Evolutionary conservation across 208 protist genomes (phyloP).

Genomic region (Leptomonas seymouri): DNA sequence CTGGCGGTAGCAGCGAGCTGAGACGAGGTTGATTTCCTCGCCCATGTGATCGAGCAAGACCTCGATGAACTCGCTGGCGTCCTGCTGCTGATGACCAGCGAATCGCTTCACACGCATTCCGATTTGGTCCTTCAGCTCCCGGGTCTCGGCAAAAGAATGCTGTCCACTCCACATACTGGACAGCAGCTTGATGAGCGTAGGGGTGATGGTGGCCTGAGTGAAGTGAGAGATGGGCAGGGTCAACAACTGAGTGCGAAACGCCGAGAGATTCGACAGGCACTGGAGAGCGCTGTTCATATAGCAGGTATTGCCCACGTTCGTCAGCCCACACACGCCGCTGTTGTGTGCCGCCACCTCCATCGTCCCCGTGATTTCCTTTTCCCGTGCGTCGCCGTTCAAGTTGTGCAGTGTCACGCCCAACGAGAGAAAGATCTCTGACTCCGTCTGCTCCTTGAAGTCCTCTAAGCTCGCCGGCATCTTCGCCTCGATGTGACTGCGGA

Average conservation of each 20-base stretch:
- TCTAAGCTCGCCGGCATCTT: constrained; percentile 22
- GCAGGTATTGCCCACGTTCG: constrained; percentile 93
- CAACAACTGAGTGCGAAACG: constrained; percentile 78
- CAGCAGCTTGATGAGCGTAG: constrained; percentile 52
- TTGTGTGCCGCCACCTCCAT: constrained; percentile 33
- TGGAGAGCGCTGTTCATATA: constrained; percentile 94
- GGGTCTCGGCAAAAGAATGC: constrained; percentile 46
- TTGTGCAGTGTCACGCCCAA: constrained; percentile 30
- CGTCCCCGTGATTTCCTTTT: constrained; percentile 28
- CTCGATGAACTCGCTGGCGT: constrained; percentile 90
- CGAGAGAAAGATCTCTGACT: constrained; percentile 23
- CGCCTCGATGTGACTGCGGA: constrained; percentile 25
- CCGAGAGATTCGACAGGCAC: constrained; percentile 79
- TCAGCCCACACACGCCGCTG: constrained; percentile 76
- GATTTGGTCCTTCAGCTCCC: constrained; percentile 61
- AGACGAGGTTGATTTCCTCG: constrained; percentile 90
- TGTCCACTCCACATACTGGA: constrained; percentile 65
- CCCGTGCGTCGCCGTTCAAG: constrained; percentile 23
- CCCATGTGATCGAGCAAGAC: constrained; percentile 89
- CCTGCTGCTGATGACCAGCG: constrained; percentile 81
- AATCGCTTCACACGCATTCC: constrained; percentile 61
- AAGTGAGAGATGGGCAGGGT: constrained; percentile 63
- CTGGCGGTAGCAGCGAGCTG: constrained; percentile 83
- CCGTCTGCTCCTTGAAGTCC: constrained; percentile 17
- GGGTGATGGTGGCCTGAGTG: constrained; percentile 46